These are phyloP conservation scores for Apiospora sp. DNA, from an alignment of 2,329 filamentous ascomycete genomes.

Conservation along the genomic window DNA sequence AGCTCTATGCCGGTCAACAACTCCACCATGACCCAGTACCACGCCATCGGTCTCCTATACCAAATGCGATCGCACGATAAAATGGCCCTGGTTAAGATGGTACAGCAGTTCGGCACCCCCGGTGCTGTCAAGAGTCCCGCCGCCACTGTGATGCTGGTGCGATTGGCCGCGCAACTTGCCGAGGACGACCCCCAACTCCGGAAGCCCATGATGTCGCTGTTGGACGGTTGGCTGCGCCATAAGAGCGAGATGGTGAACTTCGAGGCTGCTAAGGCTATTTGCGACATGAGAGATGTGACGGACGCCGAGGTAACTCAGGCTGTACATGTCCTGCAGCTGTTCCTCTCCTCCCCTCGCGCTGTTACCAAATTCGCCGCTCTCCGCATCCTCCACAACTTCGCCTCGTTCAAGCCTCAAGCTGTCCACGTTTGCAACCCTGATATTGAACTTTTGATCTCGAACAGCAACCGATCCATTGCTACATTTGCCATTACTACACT, in stretches of 20 bases:
- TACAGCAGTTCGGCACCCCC: slow-evolving; percentile 95
- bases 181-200: slow-evolving; percentile 90
- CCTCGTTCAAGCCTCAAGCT: slow-evolving; percentile 92
- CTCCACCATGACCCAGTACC: slow-evolving; percentile 98
- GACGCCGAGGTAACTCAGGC: slow-evolving; percentile 92
- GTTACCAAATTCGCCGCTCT: slow-evolving; percentile 98
- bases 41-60: slow-evolving; percentile 95
- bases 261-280: slow-evolving; percentile 97
- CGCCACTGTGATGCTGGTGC: slow-evolving; percentile 89
- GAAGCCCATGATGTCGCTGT: slow-evolving; percentile 95
- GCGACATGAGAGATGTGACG: slow-evolving; percentile 90
- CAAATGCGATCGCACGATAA: slow-evolving; percentile 98
- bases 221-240: slow-evolving; percentile 95
- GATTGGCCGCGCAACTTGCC: slow-evolving; percentile 90
- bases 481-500: slow-evolving; percentile 98
- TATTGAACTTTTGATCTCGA: slow-evolving; percentile 95
- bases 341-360: slow-evolving; percentile 92
- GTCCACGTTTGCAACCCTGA: slow-evolving; percentile 96
- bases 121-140: slow-evolving; percentile 95
- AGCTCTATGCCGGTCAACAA: slow-evolving; percentile 82
- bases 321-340: slow-evolving; percentile 93
- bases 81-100: slow-evolving; percentile 99
- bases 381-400: slow-evolving; percentile 94
- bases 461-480: slow-evolving; percentile 95
- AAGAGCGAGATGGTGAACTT: slow-evolving; percentile 99